Percentiles rank a stretch among this genome's conserved stretches.
phyloP scores from a whole-genome alignment of 176 grass and related monocot genomes.

The Poa pratensis region DNA sequence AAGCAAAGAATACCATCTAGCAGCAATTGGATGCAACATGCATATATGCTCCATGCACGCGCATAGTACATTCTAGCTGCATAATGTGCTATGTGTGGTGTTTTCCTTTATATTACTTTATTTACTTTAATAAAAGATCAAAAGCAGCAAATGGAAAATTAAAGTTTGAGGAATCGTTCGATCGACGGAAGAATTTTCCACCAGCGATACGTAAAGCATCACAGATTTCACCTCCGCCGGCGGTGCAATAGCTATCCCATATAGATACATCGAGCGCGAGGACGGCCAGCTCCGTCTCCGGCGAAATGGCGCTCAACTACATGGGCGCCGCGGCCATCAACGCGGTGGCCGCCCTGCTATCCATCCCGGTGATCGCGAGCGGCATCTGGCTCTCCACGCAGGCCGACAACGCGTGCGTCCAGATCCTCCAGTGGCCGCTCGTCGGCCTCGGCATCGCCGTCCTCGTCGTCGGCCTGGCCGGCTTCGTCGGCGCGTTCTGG shows the following conservation, averaged over 20 bases:
- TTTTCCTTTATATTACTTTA: background rate
- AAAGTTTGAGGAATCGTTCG: background rate
- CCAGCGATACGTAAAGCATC: background rate
- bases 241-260: background rate
- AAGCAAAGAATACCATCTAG: slow-evolving; percentile 1
- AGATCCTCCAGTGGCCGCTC: slow-evolving; percentile 82
- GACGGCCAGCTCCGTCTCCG: background rate
- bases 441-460: slow-evolving; percentile 61
- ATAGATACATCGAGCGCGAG: background rate
- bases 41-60: slow-evolving; percentile 23
- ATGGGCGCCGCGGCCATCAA: slow-evolving; percentile 64
- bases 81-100: background rate
- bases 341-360: slow-evolving; percentile 64
- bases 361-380: slow-evolving; percentile 70
- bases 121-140: background rate
- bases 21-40: background rate
- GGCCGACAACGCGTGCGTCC: slow-evolving; percentile 68
- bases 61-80: background rate
- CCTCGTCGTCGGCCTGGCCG: slow-evolving; percentile 63
- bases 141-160: background rate
- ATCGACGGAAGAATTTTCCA: background rate
- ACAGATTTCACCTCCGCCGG: background rate
- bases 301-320: slow-evolving; percentile 67
- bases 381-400: slow-evolving; percentile 86
- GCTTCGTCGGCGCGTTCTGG: slow-evolving; percentile 75